Conservation (phyloP, 2,329 filamentous ascomycete species). For the Diaporthe aspalathi region DNA sequence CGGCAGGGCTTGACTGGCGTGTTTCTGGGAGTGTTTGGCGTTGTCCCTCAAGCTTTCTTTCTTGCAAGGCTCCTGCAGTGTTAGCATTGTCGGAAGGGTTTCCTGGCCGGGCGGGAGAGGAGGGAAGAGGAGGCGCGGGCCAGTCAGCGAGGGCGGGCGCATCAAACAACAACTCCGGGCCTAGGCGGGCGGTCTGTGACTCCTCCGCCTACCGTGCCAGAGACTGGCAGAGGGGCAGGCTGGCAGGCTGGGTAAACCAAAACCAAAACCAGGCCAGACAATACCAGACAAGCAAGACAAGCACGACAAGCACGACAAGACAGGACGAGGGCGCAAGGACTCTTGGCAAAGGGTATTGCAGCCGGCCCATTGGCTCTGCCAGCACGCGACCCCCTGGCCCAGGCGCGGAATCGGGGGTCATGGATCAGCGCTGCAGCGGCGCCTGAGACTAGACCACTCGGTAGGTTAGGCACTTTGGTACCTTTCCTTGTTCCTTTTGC, state of each 20-base stretch:
- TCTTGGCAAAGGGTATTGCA: conserved; percentile 5
- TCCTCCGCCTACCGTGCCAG: background rate
- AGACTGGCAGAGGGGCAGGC: conserved; percentile 5
- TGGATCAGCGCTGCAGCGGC: conserved; percentile 26
- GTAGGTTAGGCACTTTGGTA: too few relatives aligned
- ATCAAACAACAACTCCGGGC: conserved; percentile 27
- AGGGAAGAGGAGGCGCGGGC: too few relatives aligned
- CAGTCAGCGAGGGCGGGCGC: conserved; percentile 17
- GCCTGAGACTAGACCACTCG: conserved; percentile 23
- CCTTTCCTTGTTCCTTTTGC: too few relatives aligned
- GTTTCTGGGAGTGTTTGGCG: conserved; percentile 24
- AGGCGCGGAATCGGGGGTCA: conserved; percentile 27
- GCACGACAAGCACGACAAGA: conserved; percentile 24
- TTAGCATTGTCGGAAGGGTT: conserved; percentile 11
- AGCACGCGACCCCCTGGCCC: conserved; percentile 23
- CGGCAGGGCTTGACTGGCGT: conserved; percentile 17
- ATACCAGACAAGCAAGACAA: conserved; percentile 21
- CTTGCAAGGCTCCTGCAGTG: background rate
- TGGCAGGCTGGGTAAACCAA: background rate
- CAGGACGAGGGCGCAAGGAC: conserved; percentile 9
- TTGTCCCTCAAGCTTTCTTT: background rate
- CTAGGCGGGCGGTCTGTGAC: conserved; percentile 26
- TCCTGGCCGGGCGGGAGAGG: conserved; percentile 17
- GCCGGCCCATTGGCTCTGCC: conserved; percentile 13
- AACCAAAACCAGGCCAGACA: conserved; percentile 29